Evolutionary conservation across 345 rosid genomes (phyloP).

Genomic region (Cochlearia excelsa): DNA sequence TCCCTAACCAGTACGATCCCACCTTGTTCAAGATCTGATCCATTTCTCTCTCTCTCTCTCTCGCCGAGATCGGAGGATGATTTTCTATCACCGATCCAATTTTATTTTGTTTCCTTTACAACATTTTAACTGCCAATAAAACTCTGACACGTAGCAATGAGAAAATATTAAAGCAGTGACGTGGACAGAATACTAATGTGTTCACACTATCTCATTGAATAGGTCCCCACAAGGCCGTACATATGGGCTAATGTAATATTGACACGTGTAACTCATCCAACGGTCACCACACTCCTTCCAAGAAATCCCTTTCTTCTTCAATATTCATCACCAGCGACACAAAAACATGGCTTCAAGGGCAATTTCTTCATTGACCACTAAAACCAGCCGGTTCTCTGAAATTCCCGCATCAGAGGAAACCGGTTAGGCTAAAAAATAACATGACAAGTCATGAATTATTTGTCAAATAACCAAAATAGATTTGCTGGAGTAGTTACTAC

Average conservation of each 20-base stretch:
- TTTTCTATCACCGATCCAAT: neutral
- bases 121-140: neutral
- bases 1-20: conserved; percentile 80
- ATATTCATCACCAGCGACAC: neutral
- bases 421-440: too few relatives aligned
- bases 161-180: neutral
- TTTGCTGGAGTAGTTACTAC: too few relatives aligned
- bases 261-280: conserved; percentile 32
- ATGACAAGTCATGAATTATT: too few relatives aligned
- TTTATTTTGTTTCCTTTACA: neutral
- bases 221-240: conserved; percentile 49
- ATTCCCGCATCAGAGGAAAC: too few relatives aligned
- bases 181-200: conserved; percentile 17
- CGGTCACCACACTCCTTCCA: conserved; percentile 19
- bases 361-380: neutral
- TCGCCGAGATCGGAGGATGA: conserved; percentile 24
- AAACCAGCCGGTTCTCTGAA: neutral
- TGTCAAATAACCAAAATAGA: too few relatives aligned
- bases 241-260: conserved; percentile 4
- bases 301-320: neutral
- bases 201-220: conserved; percentile 15
- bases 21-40: conserved; percentile 90
- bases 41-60: conserved; percentile 43
- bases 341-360: neutral
- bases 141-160: conserved; percentile 1